Evolutionary conservation across 768 basidiomycete species (phyloP).

Genomic region (Chalciporus piperatus): DNA sequence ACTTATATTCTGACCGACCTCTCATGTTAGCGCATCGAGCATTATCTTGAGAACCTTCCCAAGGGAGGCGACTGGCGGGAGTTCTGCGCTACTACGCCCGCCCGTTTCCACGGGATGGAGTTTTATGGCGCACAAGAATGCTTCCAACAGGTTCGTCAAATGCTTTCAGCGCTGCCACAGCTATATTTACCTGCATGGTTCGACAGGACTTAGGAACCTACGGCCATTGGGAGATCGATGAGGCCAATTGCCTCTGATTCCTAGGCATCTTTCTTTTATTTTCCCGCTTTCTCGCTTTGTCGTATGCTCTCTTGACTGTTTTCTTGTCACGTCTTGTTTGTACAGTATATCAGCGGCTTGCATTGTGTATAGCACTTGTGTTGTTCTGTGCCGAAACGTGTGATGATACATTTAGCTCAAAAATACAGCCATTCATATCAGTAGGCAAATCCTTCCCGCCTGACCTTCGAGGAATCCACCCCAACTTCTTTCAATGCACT

Average conservation of each 20-base stretch:
- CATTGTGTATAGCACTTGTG: not conserved
- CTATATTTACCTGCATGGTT: not conserved
- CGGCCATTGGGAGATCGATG: constrained; percentile 28
- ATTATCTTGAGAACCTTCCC: constrained; percentile 26
- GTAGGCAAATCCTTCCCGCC: constrained; percentile 44
- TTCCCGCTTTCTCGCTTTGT: not conserved
- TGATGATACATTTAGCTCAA: not conserved
- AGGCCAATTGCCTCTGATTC: constrained; percentile 9
- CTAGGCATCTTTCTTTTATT: not conserved
- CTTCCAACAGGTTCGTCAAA: not conserved
- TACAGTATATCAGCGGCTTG: not conserved
- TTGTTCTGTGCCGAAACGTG: not conserved
- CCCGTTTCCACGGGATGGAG: constrained; percentile 17
- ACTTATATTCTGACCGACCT: not conserved
- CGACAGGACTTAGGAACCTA: constrained; percentile 18
- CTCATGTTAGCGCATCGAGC: constrained; percentile 22
- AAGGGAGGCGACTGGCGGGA: constrained; percentile 27
- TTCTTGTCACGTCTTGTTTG: not conserved
- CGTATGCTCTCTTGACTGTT: not conserved
- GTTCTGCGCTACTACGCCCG: constrained; percentile 35
- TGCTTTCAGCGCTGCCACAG: not conserved
- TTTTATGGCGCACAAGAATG: constrained; percentile 22
- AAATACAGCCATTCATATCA: constrained; percentile 14
- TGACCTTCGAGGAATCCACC: constrained; percentile 32
- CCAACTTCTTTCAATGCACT: constrained; percentile 35